Evolutionary conservation across 2,329 filamentous ascomycete genomes (phyloP).

Genomic region (Alternaria gaisen): DNA sequence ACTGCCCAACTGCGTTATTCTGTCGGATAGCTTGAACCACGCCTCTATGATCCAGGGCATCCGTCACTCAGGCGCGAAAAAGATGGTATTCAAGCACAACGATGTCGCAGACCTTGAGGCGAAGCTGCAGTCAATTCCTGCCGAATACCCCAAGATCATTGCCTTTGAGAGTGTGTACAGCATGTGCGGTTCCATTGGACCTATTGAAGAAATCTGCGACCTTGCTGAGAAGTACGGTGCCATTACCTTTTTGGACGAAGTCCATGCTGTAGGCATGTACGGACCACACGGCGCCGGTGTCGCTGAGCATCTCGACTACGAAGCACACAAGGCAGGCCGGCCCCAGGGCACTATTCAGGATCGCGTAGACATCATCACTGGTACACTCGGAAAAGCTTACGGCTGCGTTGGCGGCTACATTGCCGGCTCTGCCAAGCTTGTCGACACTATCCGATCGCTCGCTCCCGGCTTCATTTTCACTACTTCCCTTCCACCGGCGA

Average conservation of each 20-base stretch:
- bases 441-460: constrained; percentile 92
- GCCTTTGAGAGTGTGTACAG: constrained; percentile 99
- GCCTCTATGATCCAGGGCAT: constrained; percentile 99
- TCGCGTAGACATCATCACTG: constrained; percentile 96
- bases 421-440: constrained; percentile 83
- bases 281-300: constrained; percentile 94
- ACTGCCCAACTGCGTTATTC: constrained; percentile 92
- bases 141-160: constrained; percentile 93
- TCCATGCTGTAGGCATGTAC: constrained; percentile 99
- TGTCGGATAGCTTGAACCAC: constrained; percentile 98
- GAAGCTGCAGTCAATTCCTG: constrained; percentile 87
- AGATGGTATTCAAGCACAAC: constrained; percentile 99
- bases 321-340: constrained; percentile 78
- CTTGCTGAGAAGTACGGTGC: constrained; percentile 97
- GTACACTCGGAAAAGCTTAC: constrained; percentile 96
- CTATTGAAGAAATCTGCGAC: constrained; percentile 95
- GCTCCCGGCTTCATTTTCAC: constrained; percentile 99
- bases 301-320: constrained; percentile 95
- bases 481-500: constrained; percentile 92
- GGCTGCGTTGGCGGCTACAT: constrained; percentile 98
- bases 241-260: constrained; percentile 97
- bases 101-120: constrained; percentile 91
- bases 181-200: constrained; percentile 98
- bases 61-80: constrained; percentile 94
- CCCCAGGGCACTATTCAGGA: constrained; percentile 90